Evolutionary conservation across 2,329 filamentous ascomycete species (phyloP).

Genomic region (Fusarium protoensiforme): DNA sequence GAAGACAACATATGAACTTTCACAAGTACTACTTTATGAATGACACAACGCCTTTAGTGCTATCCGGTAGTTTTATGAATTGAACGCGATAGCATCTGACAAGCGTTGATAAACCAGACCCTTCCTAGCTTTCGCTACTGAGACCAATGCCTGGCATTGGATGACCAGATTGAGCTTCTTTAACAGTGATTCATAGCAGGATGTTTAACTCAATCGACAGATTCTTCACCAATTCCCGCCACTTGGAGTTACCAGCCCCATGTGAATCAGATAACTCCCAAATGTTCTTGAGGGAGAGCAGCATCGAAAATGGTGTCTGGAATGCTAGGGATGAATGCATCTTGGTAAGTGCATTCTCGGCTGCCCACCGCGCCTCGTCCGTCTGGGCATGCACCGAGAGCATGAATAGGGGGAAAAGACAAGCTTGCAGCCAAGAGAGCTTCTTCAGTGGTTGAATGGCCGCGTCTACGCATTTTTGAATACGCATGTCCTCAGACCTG

Average conservation of each 20-base stretch:
- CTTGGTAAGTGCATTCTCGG: not conserved
- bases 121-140: not conserved
- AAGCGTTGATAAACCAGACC: not conserved
- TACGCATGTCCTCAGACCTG: not conserved
- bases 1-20: not conserved
- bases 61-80: not conserved
- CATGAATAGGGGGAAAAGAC: constrained; percentile 1
- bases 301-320: not conserved
- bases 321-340: not conserved
- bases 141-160: not conserved
- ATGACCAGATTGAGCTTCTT: not conserved
- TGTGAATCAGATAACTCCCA: not conserved
- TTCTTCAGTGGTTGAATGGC: not conserved
- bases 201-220: not conserved
- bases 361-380: not conserved
- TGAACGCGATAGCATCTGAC: not conserved
- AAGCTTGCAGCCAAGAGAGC: not conserved
- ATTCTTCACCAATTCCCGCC: not conserved
- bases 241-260: not conserved
- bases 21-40: not conserved
- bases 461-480: not conserved
- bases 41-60: not conserved
- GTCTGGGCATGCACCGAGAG: not conserved
- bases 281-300: not conserved
- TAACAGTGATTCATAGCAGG: not conserved